Percentiles rank a stretch among this genome's conserved stretches.
These are phyloP conservation scores for Claviceps spartinae DNA, from an alignment of 2,329 filamentous ascomycete species.

Conservation along the genomic window DNA sequence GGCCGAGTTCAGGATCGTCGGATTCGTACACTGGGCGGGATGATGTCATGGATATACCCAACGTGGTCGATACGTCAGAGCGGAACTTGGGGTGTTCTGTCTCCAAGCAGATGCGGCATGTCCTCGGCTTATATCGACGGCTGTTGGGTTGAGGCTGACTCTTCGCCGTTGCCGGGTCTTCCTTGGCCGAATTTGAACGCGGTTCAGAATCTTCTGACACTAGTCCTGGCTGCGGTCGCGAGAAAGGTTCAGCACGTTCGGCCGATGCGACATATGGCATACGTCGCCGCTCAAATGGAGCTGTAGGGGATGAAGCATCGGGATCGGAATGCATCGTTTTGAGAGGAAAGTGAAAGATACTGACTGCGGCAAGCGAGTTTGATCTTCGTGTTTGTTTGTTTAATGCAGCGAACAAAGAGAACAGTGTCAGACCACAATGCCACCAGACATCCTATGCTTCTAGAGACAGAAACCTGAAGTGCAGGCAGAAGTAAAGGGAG, in stretches of 20 bases:
- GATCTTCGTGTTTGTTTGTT: not conserved
- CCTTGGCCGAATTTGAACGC: not conserved
- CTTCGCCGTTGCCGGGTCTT: slow-evolving; percentile 4
- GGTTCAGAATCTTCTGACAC: not conserved
- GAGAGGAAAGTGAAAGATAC: not conserved
- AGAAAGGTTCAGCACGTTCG: not conserved
- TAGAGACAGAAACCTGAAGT: not conserved
- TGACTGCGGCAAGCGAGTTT: not conserved
- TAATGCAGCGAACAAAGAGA: not conserved
- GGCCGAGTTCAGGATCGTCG: slow-evolving; percentile 57
- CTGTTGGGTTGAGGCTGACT: slow-evolving; percentile 7
- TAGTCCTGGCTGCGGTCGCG: not conserved
- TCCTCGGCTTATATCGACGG: slow-evolving; percentile 52
- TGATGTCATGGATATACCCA: slow-evolving; percentile 20
- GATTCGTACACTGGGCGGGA: slow-evolving; percentile 49
- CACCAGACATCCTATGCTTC: slow-evolving; percentile 4
- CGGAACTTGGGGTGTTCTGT: slow-evolving; percentile 37
- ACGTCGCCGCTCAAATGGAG: slow-evolving; percentile 1
- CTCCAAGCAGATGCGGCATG: slow-evolving; percentile 85
- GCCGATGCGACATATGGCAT: slow-evolving; percentile 3
- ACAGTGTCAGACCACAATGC: not conserved
- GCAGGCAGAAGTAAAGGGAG: not conserved
- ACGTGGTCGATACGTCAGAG: slow-evolving; percentile 16
- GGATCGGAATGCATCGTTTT: slow-evolving; percentile 15
- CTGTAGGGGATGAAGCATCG: slow-evolving; percentile 13